Conservation (phyloP, 2,329 filamentous ascomycete species). For the Colletotrichum plurivorum region DNA sequence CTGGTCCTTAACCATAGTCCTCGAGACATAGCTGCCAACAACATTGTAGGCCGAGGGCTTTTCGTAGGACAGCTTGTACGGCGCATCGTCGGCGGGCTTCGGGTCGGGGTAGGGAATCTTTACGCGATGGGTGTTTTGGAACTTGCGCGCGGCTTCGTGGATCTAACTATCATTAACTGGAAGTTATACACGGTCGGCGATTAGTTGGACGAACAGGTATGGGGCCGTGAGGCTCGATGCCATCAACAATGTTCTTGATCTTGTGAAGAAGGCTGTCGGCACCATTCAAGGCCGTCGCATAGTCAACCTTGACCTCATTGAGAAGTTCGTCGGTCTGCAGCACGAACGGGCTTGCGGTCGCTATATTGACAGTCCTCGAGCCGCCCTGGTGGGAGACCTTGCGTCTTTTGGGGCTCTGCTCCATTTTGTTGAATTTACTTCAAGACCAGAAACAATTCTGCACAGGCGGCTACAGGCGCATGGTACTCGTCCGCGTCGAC, state of each 20-base stretch:
- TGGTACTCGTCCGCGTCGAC: constrained; percentile 3
- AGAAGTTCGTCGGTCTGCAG: constrained; percentile 73
- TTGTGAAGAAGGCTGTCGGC: constrained; percentile 65
- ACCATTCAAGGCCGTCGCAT: constrained; percentile 61
- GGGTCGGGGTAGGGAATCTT: constrained; percentile 89
- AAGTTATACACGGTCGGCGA: no score
- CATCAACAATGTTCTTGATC: constrained; percentile 68
- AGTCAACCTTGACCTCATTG: constrained; percentile 67
- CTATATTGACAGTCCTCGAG: constrained; percentile 55
- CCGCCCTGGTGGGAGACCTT: constrained; percentile 60
- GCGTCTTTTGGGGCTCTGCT: constrained; percentile 62
- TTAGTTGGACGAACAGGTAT: constrained; percentile 59
- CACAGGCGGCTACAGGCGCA: no score
- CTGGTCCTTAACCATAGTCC: constrained; percentile 78
- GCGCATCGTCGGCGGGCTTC: constrained; percentile 79
- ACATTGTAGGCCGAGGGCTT: constrained; percentile 87
- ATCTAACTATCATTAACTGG: constrained; percentile 63
- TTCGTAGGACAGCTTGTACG: constrained; percentile 85
- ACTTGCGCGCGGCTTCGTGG: constrained; percentile 74
- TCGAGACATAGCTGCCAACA: constrained; percentile 87
- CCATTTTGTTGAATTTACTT: constrained; percentile 53
- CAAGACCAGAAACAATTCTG: no score
- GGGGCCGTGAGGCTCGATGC: constrained; percentile 63
- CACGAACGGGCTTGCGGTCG: constrained; percentile 68
- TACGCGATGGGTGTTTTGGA: constrained; percentile 78